Conservation (phyloP, 1,139 yeast species). For the Pichia sp. region DNA sequence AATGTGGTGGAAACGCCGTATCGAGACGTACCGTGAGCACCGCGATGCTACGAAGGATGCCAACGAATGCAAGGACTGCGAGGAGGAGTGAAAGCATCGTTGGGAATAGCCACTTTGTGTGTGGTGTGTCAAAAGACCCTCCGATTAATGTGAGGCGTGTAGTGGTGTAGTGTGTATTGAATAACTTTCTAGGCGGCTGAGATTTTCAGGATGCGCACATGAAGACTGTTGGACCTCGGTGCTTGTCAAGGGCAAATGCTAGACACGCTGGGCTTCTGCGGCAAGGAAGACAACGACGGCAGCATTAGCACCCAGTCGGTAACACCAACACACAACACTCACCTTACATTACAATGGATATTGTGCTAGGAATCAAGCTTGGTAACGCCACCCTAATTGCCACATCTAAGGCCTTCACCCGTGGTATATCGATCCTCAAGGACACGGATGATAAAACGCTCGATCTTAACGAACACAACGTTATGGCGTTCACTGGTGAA, state of each 20-base stretch:
- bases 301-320: too few species aligned
- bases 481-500: slow-evolving; percentile 92
- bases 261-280: too few species aligned
- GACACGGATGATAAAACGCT: slow-evolving; percentile 86
- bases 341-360: slow-evolving; percentile 83
- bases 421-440: slow-evolving; percentile 89
- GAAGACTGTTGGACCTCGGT: too few species aligned
- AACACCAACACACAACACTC: neutral
- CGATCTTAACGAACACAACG: slow-evolving; percentile 62
- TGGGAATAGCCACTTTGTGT: too few species aligned
- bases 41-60: neutral
- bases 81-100: too few species aligned
- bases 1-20: slow-evolving; percentile 41
- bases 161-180: too few species aligned
- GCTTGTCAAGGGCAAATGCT: slow-evolving; percentile 5
- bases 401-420: slow-evolving; percentile 87
- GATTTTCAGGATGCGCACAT: too few species aligned
- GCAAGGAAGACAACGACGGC: too few species aligned
- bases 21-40: slow-evolving; percentile 24
- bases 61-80: too few species aligned
- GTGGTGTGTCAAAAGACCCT: too few species aligned
- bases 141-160: too few species aligned
- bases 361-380: slow-evolving; percentile 78
- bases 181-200: too few species aligned
- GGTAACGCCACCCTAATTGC: slow-evolving; percentile 78